Evolutionary conservation across 2,329 filamentous ascomycete species (phyloP).

Genomic region (Verticillium zaregamsianum): DNA sequence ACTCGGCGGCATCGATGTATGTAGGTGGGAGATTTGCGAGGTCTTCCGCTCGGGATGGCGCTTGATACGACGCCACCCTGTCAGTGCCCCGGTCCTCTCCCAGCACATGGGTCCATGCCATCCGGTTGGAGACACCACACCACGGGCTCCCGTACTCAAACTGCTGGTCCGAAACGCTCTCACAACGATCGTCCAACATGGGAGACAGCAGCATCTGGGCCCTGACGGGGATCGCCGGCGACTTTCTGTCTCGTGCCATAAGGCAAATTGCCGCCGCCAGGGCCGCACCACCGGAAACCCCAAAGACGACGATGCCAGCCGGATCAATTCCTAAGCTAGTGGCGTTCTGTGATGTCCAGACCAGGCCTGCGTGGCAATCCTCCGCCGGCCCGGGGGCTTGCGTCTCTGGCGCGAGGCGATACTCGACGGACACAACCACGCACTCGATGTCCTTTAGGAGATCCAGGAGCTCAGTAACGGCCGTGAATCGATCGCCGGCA

Average conservation of each 20-base stretch:
- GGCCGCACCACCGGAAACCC: constrained; percentile 8
- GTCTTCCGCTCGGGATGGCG: constrained; percentile 13
- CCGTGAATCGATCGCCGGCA: constrained; percentile 17
- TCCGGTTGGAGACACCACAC: constrained; percentile 11
- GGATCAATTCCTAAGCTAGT: constrained; percentile 11
- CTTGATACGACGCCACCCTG: constrained; percentile 10
- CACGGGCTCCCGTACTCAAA: constrained; percentile 16
- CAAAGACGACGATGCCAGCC: constrained; percentile 11
- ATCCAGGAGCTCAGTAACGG: constrained; percentile 13
- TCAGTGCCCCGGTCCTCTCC: constrained; percentile 10
- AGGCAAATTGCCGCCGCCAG: neutral
- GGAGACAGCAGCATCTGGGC: constrained; percentile 18
- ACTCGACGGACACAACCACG: constrained; percentile 19
- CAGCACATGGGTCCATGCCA: constrained; percentile 11
- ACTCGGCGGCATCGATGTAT: constrained; percentile 16
- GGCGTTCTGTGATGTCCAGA: constrained; percentile 13
- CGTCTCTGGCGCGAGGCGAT: constrained; percentile 20
- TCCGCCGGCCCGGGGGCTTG: constrained; percentile 15
- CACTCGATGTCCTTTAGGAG: constrained; percentile 13
- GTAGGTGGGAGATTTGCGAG: constrained; percentile 13
- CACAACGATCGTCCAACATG: constrained; percentile 17
- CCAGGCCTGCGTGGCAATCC: constrained; percentile 15
- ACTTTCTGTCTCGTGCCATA: constrained; percentile 14
- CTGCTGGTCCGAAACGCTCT: constrained; percentile 13
- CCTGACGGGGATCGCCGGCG: constrained; percentile 7